Percentiles rank a stretch among this genome's conserved stretches.
phyloP scores from a whole-genome alignment of 2,329 filamentous ascomycete species.

The Sporothrix euskadiensis region DNA sequence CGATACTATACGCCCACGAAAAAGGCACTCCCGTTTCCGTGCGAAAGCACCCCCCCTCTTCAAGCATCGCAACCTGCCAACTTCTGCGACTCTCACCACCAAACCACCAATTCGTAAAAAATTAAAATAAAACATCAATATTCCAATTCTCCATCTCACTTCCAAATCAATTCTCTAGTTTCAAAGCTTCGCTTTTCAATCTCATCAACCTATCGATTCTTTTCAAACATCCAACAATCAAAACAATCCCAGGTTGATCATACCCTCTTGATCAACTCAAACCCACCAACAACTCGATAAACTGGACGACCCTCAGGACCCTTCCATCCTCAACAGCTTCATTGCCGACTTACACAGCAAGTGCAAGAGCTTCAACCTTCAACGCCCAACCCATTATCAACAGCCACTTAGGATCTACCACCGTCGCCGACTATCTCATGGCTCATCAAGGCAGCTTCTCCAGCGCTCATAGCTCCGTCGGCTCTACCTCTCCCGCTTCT shows the following conservation, averaged over 20 bases:
- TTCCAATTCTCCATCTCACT: not conserved
- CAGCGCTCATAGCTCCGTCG: slow-evolving; percentile 25
- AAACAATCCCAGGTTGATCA: not conserved
- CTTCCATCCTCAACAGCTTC: not conserved
- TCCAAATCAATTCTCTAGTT: not conserved
- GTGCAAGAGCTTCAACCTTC: not conserved
- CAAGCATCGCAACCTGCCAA: slow-evolving; percentile 17
- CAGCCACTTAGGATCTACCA: not conserved
- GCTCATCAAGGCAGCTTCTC: slow-evolving; percentile 28
- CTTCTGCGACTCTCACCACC: not conserved
- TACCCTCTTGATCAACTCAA: not conserved
- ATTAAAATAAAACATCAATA: not conserved
- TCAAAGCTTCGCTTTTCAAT: not conserved
- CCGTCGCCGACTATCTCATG: slow-evolving; percentile 18
- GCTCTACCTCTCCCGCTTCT: slow-evolving; percentile 28
- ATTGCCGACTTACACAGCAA: not conserved
- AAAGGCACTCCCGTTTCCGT: slow-evolving; percentile 16
- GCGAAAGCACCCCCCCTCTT: slow-evolving; percentile 22
- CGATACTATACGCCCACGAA: slow-evolving; percentile 9
- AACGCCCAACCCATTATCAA: not conserved
- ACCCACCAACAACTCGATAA: not conserved
- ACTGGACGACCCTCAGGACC: not conserved
- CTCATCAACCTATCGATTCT: not conserved
- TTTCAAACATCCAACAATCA: not conserved
- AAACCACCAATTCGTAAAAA: not conserved